phyloP scores from a whole-genome alignment of 345 rosid species.

The Melastoma malabathricum region DNA sequence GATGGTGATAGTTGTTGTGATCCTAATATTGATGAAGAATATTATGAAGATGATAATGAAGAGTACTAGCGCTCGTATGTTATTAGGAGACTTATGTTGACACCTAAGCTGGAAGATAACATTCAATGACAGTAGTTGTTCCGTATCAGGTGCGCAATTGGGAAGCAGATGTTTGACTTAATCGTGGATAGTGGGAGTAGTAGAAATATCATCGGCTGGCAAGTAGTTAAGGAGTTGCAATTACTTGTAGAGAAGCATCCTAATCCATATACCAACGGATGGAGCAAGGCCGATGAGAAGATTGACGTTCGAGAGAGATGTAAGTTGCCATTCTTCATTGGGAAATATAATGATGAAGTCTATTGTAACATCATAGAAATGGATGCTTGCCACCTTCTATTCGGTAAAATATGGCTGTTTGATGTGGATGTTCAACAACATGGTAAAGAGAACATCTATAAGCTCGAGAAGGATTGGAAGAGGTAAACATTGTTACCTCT shows the following conservation, averaged over 20 bases:
- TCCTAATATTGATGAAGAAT: not conserved
- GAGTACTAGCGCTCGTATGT: not conserved
- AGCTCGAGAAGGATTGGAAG: too few relatives aligned
- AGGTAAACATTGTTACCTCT: too few relatives aligned
- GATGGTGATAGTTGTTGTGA: not conserved
- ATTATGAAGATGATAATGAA: not conserved
- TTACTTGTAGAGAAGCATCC: not conserved
- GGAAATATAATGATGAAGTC: not conserved
- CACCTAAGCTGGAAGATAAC: not conserved
- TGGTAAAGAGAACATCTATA: too few relatives aligned
- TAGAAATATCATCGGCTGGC: not conserved
- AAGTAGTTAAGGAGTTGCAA: not conserved
- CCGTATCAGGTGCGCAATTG: not conserved
- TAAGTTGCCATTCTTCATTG: not conserved
- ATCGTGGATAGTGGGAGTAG: not conserved
- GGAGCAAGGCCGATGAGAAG: not conserved
- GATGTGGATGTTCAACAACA: not conserved
- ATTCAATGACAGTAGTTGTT: not conserved
- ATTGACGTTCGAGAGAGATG: not conserved
- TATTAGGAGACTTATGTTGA: not conserved
- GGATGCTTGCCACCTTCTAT: slow-evolving; percentile 7
- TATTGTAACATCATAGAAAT: slow-evolving; percentile 3
- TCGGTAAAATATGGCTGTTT: slow-evolving; percentile 4
- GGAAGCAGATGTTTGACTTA: not conserved
- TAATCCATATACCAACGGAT: not conserved